Base-by-base conservation (phyloP, 441 rosid species). In the Metrosideros polymorpha region DNA sequence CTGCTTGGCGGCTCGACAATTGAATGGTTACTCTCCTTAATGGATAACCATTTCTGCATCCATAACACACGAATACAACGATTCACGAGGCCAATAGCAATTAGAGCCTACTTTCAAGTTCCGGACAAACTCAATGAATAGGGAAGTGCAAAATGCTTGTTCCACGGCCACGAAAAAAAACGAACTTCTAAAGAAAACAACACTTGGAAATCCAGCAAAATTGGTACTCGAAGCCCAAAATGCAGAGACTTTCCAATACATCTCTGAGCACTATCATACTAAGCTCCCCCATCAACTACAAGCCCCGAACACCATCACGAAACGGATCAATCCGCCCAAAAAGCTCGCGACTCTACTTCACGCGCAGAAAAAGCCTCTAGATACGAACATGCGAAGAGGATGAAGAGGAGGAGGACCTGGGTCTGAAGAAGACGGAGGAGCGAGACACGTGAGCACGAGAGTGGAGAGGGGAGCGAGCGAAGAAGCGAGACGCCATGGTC, bases 1-100 rank as follows among this genome's bases (percentile, higher is more conserved):
- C 92, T 9, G 89, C 93, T 90, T 89, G 91, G 82, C 85, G 90
- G 82, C 88, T 91, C 76, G 89, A 87, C 89, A 92, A 54, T 19
- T 88, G 85, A 87, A 79, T 87, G 49, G 90, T 86, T 84, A 88
- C 89, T 88, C 88, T 89, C 84, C 89, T 91, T 89, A 86, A 63
- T 32, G 91, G 89, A 90, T 90, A 92, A 85, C 83, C 86, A 84
- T 89, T 82, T 92, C 99, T 96, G 93, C 85, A 83, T 22, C 42
- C 4, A 53, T 1, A 52, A 30, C 42, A 83, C 59, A 15, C 15
- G 57, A n/a, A 50, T 9, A 49, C 84, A 9, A 30, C 42, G 39
- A 82, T 29, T 39, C 56, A 22, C 84, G 30, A 30, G 15, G 12
- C 47, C 15, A 75, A 22, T 9, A 39, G 12, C 49, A 75, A 75